A percentile compares a stretch with the other conserved stretches of the same genome.
These are phyloP conservation scores for Hansenula sp. DNA, from an alignment of 1,139 yeast species.

Conservation along the genomic window DNA sequence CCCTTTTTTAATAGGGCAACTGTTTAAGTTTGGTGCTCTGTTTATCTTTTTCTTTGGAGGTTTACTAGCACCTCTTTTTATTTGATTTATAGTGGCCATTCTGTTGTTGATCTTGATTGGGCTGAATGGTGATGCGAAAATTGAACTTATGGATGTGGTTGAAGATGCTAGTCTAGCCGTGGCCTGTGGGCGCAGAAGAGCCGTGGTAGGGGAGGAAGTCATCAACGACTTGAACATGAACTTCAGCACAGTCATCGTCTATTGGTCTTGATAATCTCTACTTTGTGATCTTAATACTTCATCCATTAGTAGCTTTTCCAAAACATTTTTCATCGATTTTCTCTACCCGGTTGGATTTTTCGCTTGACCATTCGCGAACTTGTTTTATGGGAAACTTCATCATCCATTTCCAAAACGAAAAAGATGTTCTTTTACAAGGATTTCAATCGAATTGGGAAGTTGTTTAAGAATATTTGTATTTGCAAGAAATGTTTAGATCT, in stretches of 20 bases:
- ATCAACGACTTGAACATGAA: conserved; percentile 20
- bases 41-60: conserved; percentile 49
- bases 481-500: not conserved
- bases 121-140: conserved; percentile 10
- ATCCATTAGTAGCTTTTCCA: not conserved
- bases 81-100: conserved; percentile 70
- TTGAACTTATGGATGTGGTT: conserved; percentile 13
- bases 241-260: conserved; percentile 6
- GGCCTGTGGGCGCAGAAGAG: conserved; percentile 12
- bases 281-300: not conserved
- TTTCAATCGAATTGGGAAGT: too few relatives aligned
- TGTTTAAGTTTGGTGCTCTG: conserved; percentile 79
- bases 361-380: not conserved
- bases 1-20: conserved; percentile 83
- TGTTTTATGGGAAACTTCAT: not conserved
- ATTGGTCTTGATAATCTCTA: conserved; percentile 5
- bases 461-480: not conserved
- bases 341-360: too few relatives aligned
- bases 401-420: too few relatives aligned
- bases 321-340: not conserved
- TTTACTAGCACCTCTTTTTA: conserved; percentile 60
- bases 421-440: too few relatives aligned
- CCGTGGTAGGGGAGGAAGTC: conserved; percentile 10
- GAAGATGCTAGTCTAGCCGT: conserved; percentile 6
- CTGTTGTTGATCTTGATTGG: conserved; percentile 17